Base-by-base conservation (phyloP, 257 asterid species). In the Solanum rostratum region DNA sequence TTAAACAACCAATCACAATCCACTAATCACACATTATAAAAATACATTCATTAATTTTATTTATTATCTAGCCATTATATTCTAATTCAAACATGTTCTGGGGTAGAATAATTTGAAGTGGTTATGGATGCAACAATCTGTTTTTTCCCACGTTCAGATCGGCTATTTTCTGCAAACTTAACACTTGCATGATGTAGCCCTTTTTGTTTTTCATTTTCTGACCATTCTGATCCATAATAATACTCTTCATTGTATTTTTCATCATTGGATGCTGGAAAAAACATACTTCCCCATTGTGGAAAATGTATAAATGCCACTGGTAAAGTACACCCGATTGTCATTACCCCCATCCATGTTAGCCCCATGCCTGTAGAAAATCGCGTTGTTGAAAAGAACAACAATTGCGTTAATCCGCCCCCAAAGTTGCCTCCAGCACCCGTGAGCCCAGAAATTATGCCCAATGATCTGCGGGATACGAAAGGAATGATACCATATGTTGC, bases 341-440 rank as follows among this genome's bases (percentile, higher is more conserved):
- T 62, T 15, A 83, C 30, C n/a, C 88, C 86, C 92, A 90, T 90
- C 39, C 84, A 76, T 1, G 81, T 52, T 6, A 90, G 85, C 60
- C 90, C 92, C 24, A 53, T 74, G 10, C 84, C 85, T 0, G 93
- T 90, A 6, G 89, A 73, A 68, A 83, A 68, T 2, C 41, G 63
- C 0, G 91, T 49, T 22, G 79, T 88, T 7, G 92, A 76, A 85
- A 89, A 90, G 55, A 90, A 90, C 1, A 90, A 65, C 3, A 90
- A 83, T 63, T 90, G 93, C 0, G 91, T 88, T 16, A 90, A 33
- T 3, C 93, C 91, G 0, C 88, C 86, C 0, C 93, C 93, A 45
- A 90, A 90, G 87, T 90, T 90, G 3, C 93, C 93, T 9, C 93
- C 93, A 2, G 90, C 91, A 1, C 93, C 93, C 0, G 91, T 85